Evolutionary conservation across 768 basidiomycete genomes (phyloP), one percentile per base, ranked within the genome.

Genomic region (Lentinula detonsa): DNA sequence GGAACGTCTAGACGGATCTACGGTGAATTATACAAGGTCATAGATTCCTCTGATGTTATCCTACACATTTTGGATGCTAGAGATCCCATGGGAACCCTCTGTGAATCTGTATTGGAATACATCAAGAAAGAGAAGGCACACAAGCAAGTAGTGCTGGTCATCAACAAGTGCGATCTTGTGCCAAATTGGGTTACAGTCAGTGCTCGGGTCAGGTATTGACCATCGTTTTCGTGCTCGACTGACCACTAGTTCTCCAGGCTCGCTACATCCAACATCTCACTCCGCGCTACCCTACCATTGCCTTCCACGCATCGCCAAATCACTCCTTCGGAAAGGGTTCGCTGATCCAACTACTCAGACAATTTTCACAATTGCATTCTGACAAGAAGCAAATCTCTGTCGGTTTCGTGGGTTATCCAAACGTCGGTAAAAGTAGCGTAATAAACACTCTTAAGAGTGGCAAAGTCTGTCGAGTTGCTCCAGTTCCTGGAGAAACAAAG

Each of bases 321-420:
- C 95, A 99, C 76, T 97, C 96, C 1, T 99, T 99, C 69, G 97
- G 96, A 68, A 98, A 99, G 76, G 96, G 96, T 18, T 93, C 97
- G 18, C 86, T 99, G 63, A 99, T 99, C 67, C 95, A 97, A 74
- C 85, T 98, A 49, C 83, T 99, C 50, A 85, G 97, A 31, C 97
- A 98, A 70, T 99, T 99, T 73, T 91, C 95, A 4, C 92, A 93
- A 66, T 85, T 98, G 40, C 97, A 98, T 74, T 92, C 93, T 10
- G 97, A 99, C 78, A 98, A 97, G 80, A 98, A 97, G 76, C 96
- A 99, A 72, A 98, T 99, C 67, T 96, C 93, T 18, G 95, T 99
- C 65, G 96, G 96, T 13, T 93, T 99, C 71, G 84, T 99, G 66
- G 96, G 97, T 54, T 99, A 99, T 74, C 96, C 97, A 7, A 99